phyloP scores from a whole-genome alignment of 768 basidiomycete species.

The Boletus bicolor region DNA sequence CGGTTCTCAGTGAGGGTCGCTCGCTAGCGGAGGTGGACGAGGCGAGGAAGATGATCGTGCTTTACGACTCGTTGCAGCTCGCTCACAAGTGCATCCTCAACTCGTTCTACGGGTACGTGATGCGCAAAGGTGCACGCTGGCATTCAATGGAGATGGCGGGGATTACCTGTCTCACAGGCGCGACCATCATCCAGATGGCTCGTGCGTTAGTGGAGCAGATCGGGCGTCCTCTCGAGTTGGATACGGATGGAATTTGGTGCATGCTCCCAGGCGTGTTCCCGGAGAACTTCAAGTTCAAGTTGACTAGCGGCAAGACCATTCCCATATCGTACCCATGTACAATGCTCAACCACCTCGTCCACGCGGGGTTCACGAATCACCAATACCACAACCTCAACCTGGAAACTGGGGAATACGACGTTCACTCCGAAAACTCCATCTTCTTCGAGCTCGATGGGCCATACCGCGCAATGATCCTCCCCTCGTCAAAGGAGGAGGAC shows the following conservation, averaged over 20 bases:
- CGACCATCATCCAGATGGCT: slow-evolving; percentile 98
- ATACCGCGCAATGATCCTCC: slow-evolving; percentile 98
- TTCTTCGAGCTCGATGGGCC: slow-evolving; percentile 99
- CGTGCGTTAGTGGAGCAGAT: slow-evolving; percentile 96
- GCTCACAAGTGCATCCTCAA: slow-evolving; percentile 99
- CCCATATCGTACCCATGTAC: slow-evolving; percentile 96
- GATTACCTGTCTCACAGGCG: slow-evolving; percentile 96
- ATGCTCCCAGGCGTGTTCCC: slow-evolving; percentile 99
- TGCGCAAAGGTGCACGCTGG: slow-evolving; percentile 99
- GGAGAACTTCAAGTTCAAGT: slow-evolving; percentile 95
- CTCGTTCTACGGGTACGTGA: slow-evolving; percentile 99
- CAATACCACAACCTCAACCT: slow-evolving; percentile 94
- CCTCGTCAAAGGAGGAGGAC: slow-evolving; percentile 98
- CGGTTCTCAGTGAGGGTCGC: slow-evolving; percentile 58
- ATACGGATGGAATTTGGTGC: slow-evolving; percentile 99
- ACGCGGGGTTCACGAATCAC: slow-evolving; percentile 93
- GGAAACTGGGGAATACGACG: slow-evolving; percentile 76
- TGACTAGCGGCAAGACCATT: slow-evolving; percentile 82
- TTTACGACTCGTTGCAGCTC: slow-evolving; percentile 97
- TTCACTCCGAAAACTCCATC: slow-evolving; percentile 96
- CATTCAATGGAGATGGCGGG: slow-evolving; percentile 99
- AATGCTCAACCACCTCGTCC: slow-evolving; percentile 98
- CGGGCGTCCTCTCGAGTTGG: slow-evolving; percentile 93
- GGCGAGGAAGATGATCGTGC: slow-evolving; percentile 97
- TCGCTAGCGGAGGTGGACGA: slow-evolving; percentile 88